A percentile compares a stretch with the other conserved stretches of the same genome.
These are phyloP conservation scores for Metarhizium rileyi DNA, from an alignment of 2,329 filamentous ascomycete species.

Conservation along the genomic window DNA sequence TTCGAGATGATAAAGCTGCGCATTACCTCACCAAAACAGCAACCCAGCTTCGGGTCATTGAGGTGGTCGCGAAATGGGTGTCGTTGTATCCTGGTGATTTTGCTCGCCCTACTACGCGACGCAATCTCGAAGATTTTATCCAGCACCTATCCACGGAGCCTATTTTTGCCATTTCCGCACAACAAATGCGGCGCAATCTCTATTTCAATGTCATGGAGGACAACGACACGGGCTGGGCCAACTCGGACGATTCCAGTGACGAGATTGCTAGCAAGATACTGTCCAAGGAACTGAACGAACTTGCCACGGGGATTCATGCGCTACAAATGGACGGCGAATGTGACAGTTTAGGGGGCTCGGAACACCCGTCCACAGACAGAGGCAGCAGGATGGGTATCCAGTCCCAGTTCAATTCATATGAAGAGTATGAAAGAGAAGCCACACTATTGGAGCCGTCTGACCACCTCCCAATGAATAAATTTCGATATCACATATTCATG, in stretches of 20 bases:
- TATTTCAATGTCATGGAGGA: slow-evolving; percentile 67
- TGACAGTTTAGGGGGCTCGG: slow-evolving; percentile 36
- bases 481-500: slow-evolving; percentile 86
- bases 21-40: slow-evolving; percentile 69
- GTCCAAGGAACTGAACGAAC: slow-evolving; percentile 29
- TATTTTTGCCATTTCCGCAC: slow-evolving; percentile 74
- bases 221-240: slow-evolving; percentile 90
- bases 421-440: slow-evolving; percentile 74
- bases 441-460: slow-evolving; percentile 60
- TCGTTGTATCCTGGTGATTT: slow-evolving; percentile 88
- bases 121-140: slow-evolving; percentile 66
- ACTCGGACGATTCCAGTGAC: slow-evolving; percentile 51
- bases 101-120: slow-evolving; percentile 64
- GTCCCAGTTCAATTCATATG: slow-evolving; percentile 55
- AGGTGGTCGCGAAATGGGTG: slow-evolving; percentile 82
- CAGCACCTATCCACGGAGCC: slow-evolving; percentile 62
- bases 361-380: slow-evolving; percentile 29
- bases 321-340: slow-evolving; percentile 38
- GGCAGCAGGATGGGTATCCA: slow-evolving; percentile 31
- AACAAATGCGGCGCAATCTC: slow-evolving; percentile 74
- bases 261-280: slow-evolving; percentile 24
- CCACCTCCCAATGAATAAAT: slow-evolving; percentile 64
- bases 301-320: slow-evolving; percentile 33
- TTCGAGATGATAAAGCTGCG: slow-evolving; percentile 55
- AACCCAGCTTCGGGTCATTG: slow-evolving; percentile 73